Base-by-base conservation (phyloP, 108 stramenopile genomes). In the Pseudonitzschia delicatissima region DNA sequence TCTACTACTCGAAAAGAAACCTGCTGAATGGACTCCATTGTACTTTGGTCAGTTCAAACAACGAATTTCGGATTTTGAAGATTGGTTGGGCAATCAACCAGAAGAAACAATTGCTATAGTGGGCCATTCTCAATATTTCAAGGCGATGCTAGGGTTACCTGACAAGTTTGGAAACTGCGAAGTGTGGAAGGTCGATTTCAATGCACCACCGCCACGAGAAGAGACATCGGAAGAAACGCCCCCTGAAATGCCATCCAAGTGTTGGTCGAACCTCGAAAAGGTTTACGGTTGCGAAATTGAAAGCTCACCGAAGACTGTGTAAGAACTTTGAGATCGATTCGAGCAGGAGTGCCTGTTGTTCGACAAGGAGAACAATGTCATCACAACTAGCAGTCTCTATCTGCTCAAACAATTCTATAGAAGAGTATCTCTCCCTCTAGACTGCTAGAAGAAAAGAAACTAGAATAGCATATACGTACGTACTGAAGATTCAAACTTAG, bases 101-200 rank as follows among this genome's bases (percentile, higher is more conserved):
- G 88, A 90, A 72, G 36, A 50, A 15, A 67, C 26, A 2, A 71
- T 90, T 66, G 83, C 80, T 3, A 45, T 86, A 48, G 88, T 90
- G 5, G 88, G 88, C 17, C 88, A 90, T 65, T 82, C 81, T 7
- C 85, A 85, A 61, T 87, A 68, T 62, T 90, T 90, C 70, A 81
- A 84, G 55, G 50, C 70, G 6, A 83, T 90, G 82, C 71, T 90
- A 21, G 74, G 77, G 15, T 57, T 86, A 53, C 58, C 73, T 26
- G 82, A 79, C 59, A 90, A 90, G 61, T 87, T 90, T 64, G 74
- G 66, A 8, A 90, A 90, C 57, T 90, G 88, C 51, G 85, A 90
- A 68, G 88, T 90, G 5, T 90, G 88, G 88, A 33, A 80, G 59
- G 76, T 83, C n/a, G 42, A 76, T 25, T 82, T 82, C 53, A 66